Conservation (phyloP, 305 asterid species). For the Plantago coronopus region DNA sequence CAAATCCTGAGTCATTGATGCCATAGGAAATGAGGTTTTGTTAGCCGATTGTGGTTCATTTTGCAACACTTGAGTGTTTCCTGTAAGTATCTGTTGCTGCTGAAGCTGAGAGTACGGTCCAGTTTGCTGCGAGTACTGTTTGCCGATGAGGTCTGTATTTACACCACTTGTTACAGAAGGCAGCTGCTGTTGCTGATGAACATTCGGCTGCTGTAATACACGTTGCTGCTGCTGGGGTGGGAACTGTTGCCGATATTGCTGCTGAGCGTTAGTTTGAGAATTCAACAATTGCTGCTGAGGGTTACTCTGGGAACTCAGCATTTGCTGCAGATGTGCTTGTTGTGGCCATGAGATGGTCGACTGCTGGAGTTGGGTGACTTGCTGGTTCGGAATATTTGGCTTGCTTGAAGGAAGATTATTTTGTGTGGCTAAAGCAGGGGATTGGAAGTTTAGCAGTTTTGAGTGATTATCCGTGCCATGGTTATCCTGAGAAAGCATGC, state of each 20-base stretch:
- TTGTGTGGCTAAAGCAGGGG: constrained; percentile 47
- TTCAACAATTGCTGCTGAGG: constrained; percentile 30
- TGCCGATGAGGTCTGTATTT: constrained; percentile 33
- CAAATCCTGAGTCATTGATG: constrained; percentile 51
- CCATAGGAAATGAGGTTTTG: constrained; percentile 37
- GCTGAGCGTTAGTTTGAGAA: constrained; percentile 13
- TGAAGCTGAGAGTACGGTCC: constrained; percentile 51
- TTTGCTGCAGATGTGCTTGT: constrained; percentile 62
- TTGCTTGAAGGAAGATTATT: constrained; percentile 61
- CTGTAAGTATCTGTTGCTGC: constrained; percentile 46
- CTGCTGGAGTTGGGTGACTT: constrained; percentile 46
- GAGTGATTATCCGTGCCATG: constrained; percentile 54
- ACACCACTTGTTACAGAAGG: constrained; percentile 23
- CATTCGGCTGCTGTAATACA: constrained; percentile 21
- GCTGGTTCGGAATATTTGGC: constrained; percentile 47
- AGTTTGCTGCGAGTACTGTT: constrained; percentile 50
- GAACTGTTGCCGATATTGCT: constrained; percentile 37
- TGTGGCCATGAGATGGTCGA: constrained; percentile 51
- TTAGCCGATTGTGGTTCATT: constrained; percentile 30
- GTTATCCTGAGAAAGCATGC: constrained; percentile 37
- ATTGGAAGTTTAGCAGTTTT: constrained; percentile 70
- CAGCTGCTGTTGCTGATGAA: constrained; percentile 32
- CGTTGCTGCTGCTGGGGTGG: constrained; percentile 32
- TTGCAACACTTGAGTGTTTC: constrained; percentile 41
- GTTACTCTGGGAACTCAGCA: constrained; percentile 30